Conservation (phyloP, 176 grass and related monocot species). For the Aegilops longissima region DNA sequence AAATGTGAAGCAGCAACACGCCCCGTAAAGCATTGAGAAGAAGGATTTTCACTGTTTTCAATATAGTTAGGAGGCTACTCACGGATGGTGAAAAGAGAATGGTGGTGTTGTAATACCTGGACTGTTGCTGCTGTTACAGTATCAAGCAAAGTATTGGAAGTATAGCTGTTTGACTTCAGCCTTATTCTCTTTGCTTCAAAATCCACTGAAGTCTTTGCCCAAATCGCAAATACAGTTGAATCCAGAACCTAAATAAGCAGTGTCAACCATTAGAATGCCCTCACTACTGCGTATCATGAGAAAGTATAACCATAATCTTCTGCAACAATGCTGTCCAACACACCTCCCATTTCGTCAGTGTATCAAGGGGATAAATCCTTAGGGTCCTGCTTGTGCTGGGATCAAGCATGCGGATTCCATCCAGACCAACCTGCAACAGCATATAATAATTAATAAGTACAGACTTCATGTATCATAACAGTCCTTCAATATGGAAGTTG, state of each 20-base stretch:
- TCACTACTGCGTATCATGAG: background rate
- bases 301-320: background rate
- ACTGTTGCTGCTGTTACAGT: conserved; percentile 87
- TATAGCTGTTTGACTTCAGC: conserved; percentile 91
- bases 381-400: conserved; percentile 75
- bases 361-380: conserved; percentile 89
- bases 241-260: conserved; percentile 65
- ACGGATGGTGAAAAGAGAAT: background rate
- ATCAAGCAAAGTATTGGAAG: conserved; percentile 84
- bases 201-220: conserved; percentile 92
- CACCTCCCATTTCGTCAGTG: conserved; percentile 86
- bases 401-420: conserved; percentile 99
- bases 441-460: background rate
- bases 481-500: background rate
- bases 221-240: conserved; percentile 85
- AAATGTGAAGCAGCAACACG: conserved; percentile 12
- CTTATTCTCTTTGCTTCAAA: conserved; percentile 79
- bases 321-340: conserved; percentile 9
- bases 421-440: conserved; percentile 79
- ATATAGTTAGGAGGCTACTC: background rate
- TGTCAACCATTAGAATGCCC: conserved; percentile 19
- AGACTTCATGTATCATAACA: background rate
- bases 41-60: background rate
- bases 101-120: conserved; percentile 53
- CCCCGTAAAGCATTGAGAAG: background rate